A percentile compares a stretch with the other conserved stretches of the same genome.
Conservation (phyloP, 495 filamentous ascomycete genomes). For the Penicillium antarcticum region DNA sequence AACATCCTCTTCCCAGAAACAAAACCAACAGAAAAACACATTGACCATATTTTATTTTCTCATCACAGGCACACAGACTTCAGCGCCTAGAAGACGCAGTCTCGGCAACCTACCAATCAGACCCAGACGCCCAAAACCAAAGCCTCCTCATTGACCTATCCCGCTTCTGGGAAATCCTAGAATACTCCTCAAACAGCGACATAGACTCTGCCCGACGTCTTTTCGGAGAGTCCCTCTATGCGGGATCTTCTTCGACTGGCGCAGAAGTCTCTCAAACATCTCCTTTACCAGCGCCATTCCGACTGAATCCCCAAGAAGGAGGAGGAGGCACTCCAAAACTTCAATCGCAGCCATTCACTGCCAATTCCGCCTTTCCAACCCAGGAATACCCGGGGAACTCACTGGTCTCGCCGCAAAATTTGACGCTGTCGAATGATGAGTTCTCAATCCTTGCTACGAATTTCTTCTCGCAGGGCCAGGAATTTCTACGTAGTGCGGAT, state of each 20-base stretch:
- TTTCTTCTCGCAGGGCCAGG: conserved; percentile 47
- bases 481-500: conserved; percentile 38
- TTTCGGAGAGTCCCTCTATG: conserved; percentile 41
- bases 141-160: conserved; percentile 47
- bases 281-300: conserved; percentile 42
- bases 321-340: conserved; percentile 13
- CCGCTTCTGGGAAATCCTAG: conserved; percentile 48
- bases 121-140: conserved; percentile 37
- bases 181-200: conserved; percentile 47
- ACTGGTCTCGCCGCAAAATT: conserved; percentile 22
- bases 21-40: no score
- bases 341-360: conserved; percentile 8
- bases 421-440: conserved; percentile 41
- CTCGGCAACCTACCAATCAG: conserved; percentile 41
- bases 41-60: neutral
- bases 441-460: conserved; percentile 47
- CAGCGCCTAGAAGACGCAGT: conserved; percentile 43
- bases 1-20: neutral
- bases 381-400: conserved; percentile 21
- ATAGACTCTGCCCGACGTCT: conserved; percentile 35
- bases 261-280: conserved; percentile 45
- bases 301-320: conserved; percentile 26
- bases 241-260: conserved; percentile 15
- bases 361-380: conserved; percentile 12
- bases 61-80: conserved; percentile 36